Evolutionary conservation across 257 asterid species (phyloP).

Genomic region (Nicotiana attenuata): DNA sequence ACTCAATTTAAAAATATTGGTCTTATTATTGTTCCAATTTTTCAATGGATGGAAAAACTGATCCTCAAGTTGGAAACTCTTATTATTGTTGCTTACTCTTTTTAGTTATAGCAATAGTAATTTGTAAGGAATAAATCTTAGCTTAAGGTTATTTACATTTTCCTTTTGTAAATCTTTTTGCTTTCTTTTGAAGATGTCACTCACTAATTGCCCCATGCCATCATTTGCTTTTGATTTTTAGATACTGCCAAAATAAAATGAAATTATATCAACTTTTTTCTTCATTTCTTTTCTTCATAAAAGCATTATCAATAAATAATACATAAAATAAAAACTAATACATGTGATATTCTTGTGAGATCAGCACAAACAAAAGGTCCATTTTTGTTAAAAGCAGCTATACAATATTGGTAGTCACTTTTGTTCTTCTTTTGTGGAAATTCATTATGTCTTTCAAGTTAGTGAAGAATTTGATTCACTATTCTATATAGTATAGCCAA

Average conservation of each 20-base stretch:
- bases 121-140: neutral
- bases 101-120: neutral
- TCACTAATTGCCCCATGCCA: neutral
- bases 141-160: neutral
- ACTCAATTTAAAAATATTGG: too few species aligned
- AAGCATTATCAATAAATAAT: neutral
- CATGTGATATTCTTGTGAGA: neutral
- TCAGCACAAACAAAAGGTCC: neutral
- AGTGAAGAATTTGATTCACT: slow-evolving; percentile 1
- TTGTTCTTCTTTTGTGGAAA: neutral
- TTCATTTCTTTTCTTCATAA: neutral
- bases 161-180: neutral
- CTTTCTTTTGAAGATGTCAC: neutral
- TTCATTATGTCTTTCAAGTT: neutral
- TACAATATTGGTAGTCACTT: neutral
- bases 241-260: neutral
- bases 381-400: neutral
- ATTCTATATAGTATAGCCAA: neutral
- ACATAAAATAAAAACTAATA: neutral
- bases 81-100: neutral
- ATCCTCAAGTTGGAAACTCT: neutral
- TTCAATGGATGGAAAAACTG: neutral
- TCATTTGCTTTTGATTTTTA: neutral
- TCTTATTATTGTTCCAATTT: too few species aligned
- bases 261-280: neutral